Evolutionary conservation across 176 grass and related monocot genomes (phyloP), one percentile per base, ranked within the genome.

Genomic region (Typha latifolia): DNA sequence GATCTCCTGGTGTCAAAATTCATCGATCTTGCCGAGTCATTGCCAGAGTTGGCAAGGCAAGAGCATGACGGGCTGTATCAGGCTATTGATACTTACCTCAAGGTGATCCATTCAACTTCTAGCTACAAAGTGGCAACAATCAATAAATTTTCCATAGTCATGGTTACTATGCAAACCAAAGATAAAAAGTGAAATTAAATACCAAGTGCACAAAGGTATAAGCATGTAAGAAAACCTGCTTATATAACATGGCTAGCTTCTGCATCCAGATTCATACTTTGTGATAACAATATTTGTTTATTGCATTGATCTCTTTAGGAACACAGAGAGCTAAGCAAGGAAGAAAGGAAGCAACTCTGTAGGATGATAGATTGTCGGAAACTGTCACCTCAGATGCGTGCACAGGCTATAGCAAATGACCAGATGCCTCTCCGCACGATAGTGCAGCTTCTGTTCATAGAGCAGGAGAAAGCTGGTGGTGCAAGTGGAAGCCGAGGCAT

Each of bases 401-500:
- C 85, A 51, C 75, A 82, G 62, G 93, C 85, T 32, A 82, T 97
- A 49, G 66, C 72, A 68, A 97, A 97, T 32, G 93, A 97, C 19
- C 76, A 67, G 62, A 84, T 97, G 83, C 93, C 93, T 2, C 68
- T 97, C 66, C 93, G 88, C 26, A 89, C 83, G 19, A 92, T 97
- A n/a, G 93, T 97, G 68, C 85, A 92, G 64, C 82, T 97, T 14
- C 88, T 97, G 4, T 97, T 91, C 55, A 12, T 97, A 63, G 93
- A 97, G 77, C 88, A 97, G 55, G 85, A 97, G 73, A 90, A 78
- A 22, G 61, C 63, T 4, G 55, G 49, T 0, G 37, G 80, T 15
- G 69, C 77, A 0, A 47, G 83, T 4, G 48, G 74, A 47, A 86
- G 78, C 77, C 68, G 69, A 43, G 70, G n/a, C 16, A 47, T 15